These are phyloP conservation scores for Ceratorhiza oryzae-sativae DNA, from an alignment of 1,284 basidiomycete genomes.

Conservation along the genomic window DNA sequence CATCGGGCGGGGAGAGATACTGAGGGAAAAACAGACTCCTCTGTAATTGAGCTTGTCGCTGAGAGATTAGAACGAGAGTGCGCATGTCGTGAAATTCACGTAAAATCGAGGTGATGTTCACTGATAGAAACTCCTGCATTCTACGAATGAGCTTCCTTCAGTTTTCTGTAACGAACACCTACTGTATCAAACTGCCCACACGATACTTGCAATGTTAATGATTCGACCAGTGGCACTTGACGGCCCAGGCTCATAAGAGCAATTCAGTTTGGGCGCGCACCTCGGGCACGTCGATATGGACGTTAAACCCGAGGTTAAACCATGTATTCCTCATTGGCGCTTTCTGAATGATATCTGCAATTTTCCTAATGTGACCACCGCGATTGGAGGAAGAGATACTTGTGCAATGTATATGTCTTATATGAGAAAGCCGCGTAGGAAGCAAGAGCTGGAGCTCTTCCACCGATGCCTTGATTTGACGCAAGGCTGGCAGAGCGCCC, in stretches of 20 bases:
- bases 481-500: slow-evolving; percentile 7
- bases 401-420: not conserved
- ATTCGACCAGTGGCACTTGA: not conserved
- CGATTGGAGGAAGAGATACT: too few relatives aligned
- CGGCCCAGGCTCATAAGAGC: not conserved
- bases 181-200: slow-evolving; percentile 2
- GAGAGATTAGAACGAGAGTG: slow-evolving; percentile 8
- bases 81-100: not conserved
- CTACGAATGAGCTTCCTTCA: not conserved
- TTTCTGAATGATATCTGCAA: too few relatives aligned
- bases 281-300: not conserved
- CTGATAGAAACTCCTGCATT: not conserved
- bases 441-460: not conserved
- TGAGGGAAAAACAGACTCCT: not conserved
- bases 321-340: too few relatives aligned
- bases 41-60: not conserved
- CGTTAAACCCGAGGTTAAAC: not conserved
- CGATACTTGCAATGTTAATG: slow-evolving; percentile 3
- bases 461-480: not conserved
- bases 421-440: not conserved
- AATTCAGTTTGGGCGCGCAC: not conserved
- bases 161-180: not conserved
- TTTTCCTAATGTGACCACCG: too few relatives aligned
- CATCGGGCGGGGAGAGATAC: not conserved
- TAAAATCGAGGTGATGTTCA: not conserved